phyloP scores from a whole-genome alignment of 345 rosid genomes.

The Boechera stricta region DNA sequence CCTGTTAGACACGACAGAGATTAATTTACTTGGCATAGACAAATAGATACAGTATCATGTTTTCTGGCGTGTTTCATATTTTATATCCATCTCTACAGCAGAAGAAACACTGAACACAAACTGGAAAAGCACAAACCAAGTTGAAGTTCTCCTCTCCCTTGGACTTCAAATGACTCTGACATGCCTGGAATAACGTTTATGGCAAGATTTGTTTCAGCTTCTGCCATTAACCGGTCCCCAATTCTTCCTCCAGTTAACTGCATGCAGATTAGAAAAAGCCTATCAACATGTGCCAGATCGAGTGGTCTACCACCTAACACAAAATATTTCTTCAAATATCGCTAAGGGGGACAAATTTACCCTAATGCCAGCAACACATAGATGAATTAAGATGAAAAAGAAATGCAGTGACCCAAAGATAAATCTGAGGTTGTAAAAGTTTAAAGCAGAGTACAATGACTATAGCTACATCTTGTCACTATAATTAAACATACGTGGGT shows the following conservation, averaged over 20 bases:
- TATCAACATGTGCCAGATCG: constrained; percentile 22
- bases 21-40: constrained; percentile 23
- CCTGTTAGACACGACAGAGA: constrained; percentile 55
- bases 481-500: constrained; percentile 65
- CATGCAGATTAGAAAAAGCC: constrained; percentile 37
- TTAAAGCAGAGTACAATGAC: constrained; percentile 6
- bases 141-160: constrained; percentile 99
- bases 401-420: constrained; percentile 5
- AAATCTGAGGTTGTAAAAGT: constrained; percentile 17
- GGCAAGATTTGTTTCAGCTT: constrained; percentile 98
- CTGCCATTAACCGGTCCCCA: constrained; percentile 87
- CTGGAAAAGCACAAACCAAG: constrained; percentile 64
- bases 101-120: constrained; percentile 29
- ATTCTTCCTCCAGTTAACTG: constrained; percentile 94
- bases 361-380: constrained; percentile 10
- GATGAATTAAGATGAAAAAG: constrained; percentile 7
- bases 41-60: constrained; percentile 19
- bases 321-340: not conserved
- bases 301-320: constrained; percentile 25
- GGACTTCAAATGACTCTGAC: constrained; percentile 92
- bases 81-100: constrained; percentile 11
- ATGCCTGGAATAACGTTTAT: constrained; percentile 89
- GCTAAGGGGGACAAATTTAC: constrained; percentile 2
- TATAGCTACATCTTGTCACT: constrained; percentile 14
- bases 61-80: constrained; percentile 1